Percentiles rank a stretch among this genome's conserved stretches.
These are phyloP conservation scores for Cyclotella distinguenda DNA, from an alignment of 108 stramenopile species.

Conservation along the genomic window DNA sequence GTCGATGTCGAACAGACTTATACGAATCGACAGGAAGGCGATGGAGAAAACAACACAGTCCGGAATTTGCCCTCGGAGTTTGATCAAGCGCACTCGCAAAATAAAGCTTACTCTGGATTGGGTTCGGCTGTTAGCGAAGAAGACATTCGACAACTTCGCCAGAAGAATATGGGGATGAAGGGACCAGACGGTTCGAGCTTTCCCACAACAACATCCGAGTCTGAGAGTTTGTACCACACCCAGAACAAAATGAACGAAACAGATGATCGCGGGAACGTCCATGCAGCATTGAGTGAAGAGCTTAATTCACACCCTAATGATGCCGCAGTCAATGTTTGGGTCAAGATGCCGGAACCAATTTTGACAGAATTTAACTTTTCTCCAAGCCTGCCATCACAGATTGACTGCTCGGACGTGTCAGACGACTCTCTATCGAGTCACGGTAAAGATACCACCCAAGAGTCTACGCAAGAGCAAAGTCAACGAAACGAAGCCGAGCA, in stretches of 20 bases:
- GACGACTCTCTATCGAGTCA: neutral
- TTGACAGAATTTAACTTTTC: neutral
- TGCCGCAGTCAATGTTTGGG: neutral
- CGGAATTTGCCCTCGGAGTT: neutral
- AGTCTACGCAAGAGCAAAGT: neutral
- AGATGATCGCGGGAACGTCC: neutral
- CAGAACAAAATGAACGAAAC: neutral
- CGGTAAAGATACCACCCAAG: neutral
- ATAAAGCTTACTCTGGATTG: no score
- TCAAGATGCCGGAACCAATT: neutral
- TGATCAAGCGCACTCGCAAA: no score
- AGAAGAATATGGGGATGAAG: no score
- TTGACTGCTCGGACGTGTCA: no score
- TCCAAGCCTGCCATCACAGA: neutral
- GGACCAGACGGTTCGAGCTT: no score
- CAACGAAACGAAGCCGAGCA: neutral
- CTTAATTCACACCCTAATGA: neutral
- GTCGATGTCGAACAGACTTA: no score
- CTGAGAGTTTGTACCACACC: neutral
- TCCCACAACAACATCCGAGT: no score
- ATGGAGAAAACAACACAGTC: neutral
- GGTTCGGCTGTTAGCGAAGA: no score
- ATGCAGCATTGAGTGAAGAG: neutral
- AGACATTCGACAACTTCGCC: no score
- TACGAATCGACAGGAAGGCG: neutral